These are phyloP conservation scores for Podospora pseudoanserina DNA, from an alignment of 495 filamentous ascomycete species.

Conservation along the genomic window DNA sequence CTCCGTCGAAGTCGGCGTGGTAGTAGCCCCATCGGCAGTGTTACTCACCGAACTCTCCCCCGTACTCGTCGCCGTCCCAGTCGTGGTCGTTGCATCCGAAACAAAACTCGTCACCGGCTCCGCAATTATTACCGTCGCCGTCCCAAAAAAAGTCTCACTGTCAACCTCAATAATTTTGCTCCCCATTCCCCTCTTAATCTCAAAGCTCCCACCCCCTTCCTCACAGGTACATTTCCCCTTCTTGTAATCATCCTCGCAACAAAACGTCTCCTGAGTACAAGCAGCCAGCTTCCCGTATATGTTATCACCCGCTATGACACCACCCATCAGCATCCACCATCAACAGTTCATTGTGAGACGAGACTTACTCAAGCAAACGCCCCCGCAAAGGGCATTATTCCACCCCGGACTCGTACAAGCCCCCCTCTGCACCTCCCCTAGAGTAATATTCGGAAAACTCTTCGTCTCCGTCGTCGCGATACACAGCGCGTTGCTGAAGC, in stretches of 20 bases:
- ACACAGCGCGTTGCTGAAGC: conserved; percentile 36
- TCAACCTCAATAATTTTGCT: conserved; percentile 33
- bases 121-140: not conserved
- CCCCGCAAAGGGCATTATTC: conserved; percentile 32
- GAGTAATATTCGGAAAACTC: conserved; percentile 21
- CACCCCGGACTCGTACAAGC: conserved; percentile 34
- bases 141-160: conserved; percentile 18
- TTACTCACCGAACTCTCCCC: not conserved
- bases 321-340: not conserved
- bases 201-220: conserved; percentile 21
- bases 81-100: not conserved
- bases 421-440: conserved; percentile 26
- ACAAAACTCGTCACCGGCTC: not conserved
- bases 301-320: conserved; percentile 15
- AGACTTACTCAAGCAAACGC: conserved; percentile 31
- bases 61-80: not conserved
- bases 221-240: conserved; percentile 31
- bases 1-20: not conserved
- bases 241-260: conserved; percentile 27
- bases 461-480: conserved; percentile 28
- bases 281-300: conserved; percentile 23
- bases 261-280: conserved; percentile 31
- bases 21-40: not conserved
- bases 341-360: not conserved
- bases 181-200: conserved; percentile 19